Percentiles rank a stretch among this genome's conserved stretches.
Evolutionary conservation across 345 rosid genomes (phyloP).

Genomic region (Hypericum androsaemum): DNA sequence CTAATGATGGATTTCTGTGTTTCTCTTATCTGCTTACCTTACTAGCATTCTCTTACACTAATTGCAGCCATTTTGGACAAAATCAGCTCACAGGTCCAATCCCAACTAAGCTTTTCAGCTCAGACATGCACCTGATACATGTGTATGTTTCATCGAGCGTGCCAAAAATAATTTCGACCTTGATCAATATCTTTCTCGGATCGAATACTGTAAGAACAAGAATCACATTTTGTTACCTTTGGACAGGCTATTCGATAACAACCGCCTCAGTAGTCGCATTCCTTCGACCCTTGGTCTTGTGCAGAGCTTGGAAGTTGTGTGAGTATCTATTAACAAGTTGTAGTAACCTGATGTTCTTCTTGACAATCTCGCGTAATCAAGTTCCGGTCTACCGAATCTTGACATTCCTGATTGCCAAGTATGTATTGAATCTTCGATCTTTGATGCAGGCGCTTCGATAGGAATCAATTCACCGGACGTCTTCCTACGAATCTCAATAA

Average conservation of each 20-base stretch:
- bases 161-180: too few relatives aligned
- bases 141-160: slow-evolving; percentile 37
- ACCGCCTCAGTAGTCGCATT: slow-evolving; percentile 43
- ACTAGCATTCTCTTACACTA: slow-evolving; percentile 8
- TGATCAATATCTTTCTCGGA: too few relatives aligned
- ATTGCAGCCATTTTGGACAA: slow-evolving; percentile 59
- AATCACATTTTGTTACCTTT: background rate
- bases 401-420: background rate
- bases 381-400: background rate
- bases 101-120: slow-evolving; percentile 54
- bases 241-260: slow-evolving; percentile 65
- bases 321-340: slow-evolving; percentile 27
- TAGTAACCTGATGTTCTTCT: background rate
- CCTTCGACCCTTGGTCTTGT: slow-evolving; percentile 64
- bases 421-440: background rate
- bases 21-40: background rate
- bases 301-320: slow-evolving; percentile 49
- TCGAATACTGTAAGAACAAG: too few relatives aligned
- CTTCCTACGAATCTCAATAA: slow-evolving; percentile 51
- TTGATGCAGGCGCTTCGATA: slow-evolving; percentile 63
- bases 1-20: background rate
- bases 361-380: background rate
- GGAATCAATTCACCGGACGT: slow-evolving; percentile 39
- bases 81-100: slow-evolving; percentile 60
- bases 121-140: slow-evolving; percentile 59